Evolutionary conservation across 2,329 filamentous ascomycete genomes (phyloP), one percentile per base, ranked within the genome.

Genomic region (Akanthomyces uredinophilus): DNA sequence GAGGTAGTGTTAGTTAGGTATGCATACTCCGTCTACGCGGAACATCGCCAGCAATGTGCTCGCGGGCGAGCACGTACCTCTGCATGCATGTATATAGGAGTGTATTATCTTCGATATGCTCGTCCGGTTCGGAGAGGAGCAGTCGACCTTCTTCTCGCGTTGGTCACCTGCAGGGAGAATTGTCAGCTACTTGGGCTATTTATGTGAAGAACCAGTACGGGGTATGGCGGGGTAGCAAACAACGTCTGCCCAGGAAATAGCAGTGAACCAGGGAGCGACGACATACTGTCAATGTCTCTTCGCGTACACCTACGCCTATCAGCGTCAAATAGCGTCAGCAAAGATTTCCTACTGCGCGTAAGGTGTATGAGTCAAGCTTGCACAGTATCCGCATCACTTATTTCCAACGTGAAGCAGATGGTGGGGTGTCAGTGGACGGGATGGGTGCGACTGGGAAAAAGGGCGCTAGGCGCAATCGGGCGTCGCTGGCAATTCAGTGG

Each of bases 161-260:
- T 10, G 22, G 18, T 29, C 41, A 20, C 27, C 41, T 56, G 44
- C 1, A 27, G 22, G 4, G 35, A 8, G 4, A 4, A 37, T 16
- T 18, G 35, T 58, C 22, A 50, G 44, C 7, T 22, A 16, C 20
- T 39, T 44, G 55, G 18, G 6, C 35, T 16, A 10, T 29, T n/a
- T 20, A 20, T 2, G 32, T 41, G 32, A 41, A 27, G 55, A 50
- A 41, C 20, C 18, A 47, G 46, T n/a, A 27, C 22, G 32, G 55
- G 47, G 24, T 47, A 44, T 60, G 57, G 57, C 57, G 57, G 57
- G 57, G 57, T 60, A 60, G 57, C 57, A 52, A 52, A 22, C 47
- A 37, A 22, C 27, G 11, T 22, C 39, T 11, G 5, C 11, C 44
- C 4, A 1, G 11, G 6, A 32, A 24, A 32, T 11, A 14, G 18